These are phyloP conservation scores for Diutina rugosa DNA, from an alignment of 1,139 yeast genomes.

Conservation along the genomic window DNA sequence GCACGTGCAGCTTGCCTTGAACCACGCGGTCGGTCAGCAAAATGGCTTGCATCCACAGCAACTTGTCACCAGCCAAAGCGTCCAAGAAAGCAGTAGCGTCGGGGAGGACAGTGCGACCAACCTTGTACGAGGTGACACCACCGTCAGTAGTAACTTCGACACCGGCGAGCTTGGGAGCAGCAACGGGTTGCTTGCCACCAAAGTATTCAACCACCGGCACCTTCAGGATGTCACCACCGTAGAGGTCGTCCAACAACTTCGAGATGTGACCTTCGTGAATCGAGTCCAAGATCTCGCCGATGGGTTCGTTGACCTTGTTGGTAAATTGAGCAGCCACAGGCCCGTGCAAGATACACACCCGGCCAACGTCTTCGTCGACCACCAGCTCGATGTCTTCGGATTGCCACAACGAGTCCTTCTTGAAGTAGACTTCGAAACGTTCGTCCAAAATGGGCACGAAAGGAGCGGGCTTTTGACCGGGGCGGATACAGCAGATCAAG, in stretches of 20 bases:
- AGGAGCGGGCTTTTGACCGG: slow-evolving; percentile 93
- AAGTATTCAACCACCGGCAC: slow-evolving; percentile 88
- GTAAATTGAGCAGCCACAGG: slow-evolving; percentile 97
- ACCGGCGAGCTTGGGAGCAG: slow-evolving; percentile 5
- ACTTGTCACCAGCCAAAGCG: slow-evolving; percentile 64
- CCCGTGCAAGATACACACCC: slow-evolving; percentile 96
- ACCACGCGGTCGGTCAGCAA: slow-evolving; percentile 68
- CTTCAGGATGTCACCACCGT: slow-evolving; percentile 51
- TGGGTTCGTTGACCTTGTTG: slow-evolving; percentile 80
- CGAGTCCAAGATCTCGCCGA: slow-evolving; percentile 75
- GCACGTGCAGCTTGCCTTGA: slow-evolving; percentile 69
- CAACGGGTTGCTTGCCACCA: slow-evolving; percentile 47
- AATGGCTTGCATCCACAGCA: slow-evolving; percentile 89
- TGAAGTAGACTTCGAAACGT: slow-evolving; percentile 89
- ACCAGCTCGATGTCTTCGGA: slow-evolving; percentile 95
- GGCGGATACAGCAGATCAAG: slow-evolving; percentile 71
- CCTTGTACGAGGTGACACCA: slow-evolving; percentile 27
- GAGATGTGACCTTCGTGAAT: slow-evolving; percentile 85
- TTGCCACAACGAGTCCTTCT: slow-evolving; percentile 98
- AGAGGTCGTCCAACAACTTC: slow-evolving; percentile 54
- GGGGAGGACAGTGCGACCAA: slow-evolving; percentile 31
- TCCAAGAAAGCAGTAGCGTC: slow-evolving; percentile 57
- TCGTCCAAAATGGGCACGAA: slow-evolving; percentile 92
- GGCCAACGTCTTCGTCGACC: slow-evolving; percentile 89
- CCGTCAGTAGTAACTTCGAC: slow-evolving; percentile 13